A percentile compares a stretch with the other conserved stretches of the same genome.
phyloP scores from a whole-genome alignment of 352 stramenopile species.

The Globisporangium mamillatum region DNA sequence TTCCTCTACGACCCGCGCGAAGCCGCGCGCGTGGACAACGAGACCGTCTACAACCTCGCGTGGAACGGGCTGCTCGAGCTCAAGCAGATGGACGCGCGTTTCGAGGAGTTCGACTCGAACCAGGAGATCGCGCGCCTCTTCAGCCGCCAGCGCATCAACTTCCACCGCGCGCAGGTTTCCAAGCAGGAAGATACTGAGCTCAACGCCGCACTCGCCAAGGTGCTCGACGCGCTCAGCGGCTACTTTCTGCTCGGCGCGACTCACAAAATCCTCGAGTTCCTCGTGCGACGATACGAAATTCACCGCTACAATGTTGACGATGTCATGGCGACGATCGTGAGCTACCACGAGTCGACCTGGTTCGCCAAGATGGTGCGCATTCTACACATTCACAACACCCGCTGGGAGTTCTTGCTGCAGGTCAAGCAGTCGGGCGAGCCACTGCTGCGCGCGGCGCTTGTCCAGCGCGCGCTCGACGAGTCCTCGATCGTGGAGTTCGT shows the following conservation, averaged over 20 bases:
- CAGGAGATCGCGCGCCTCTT: slow-evolving; percentile 57
- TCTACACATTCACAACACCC: slow-evolving; percentile 72
- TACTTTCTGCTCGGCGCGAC: slow-evolving; percentile 77
- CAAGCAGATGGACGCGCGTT: slow-evolving; percentile 68
- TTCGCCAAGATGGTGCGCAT: slow-evolving; percentile 85
- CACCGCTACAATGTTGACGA: slow-evolving; percentile 85
- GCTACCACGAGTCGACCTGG: slow-evolving; percentile 84
- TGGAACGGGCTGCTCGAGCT: slow-evolving; percentile 82
- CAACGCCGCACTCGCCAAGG: slow-evolving; percentile 53
- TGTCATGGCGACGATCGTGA: slow-evolving; percentile 77
- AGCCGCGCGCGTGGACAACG: slow-evolving; percentile 75
- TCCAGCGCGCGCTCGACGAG: slow-evolving; percentile 74
- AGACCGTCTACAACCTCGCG: slow-evolving; percentile 83
- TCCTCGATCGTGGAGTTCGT: slow-evolving; percentile 76
- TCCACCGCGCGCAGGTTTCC: slow-evolving; percentile 67
- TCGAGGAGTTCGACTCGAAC: slow-evolving; percentile 65
- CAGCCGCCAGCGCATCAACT: slow-evolving; percentile 70
- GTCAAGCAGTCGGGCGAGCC: slow-evolving; percentile 72
- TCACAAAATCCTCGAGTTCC: slow-evolving; percentile 89
- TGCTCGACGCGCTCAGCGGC: slow-evolving; percentile 80
- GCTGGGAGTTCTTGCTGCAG: slow-evolving; percentile 80
- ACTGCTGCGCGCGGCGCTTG: slow-evolving; percentile 61
- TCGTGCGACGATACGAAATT: slow-evolving; percentile 86
- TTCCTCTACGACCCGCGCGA: slow-evolving; percentile 86
- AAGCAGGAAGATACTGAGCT: slow-evolving; percentile 65